Percentiles rank a stretch among this genome's conserved stretches.
phyloP scores from a whole-genome alignment of 1,139 yeast genomes.

The Hyphopichia pseudoburtonii region DNA sequence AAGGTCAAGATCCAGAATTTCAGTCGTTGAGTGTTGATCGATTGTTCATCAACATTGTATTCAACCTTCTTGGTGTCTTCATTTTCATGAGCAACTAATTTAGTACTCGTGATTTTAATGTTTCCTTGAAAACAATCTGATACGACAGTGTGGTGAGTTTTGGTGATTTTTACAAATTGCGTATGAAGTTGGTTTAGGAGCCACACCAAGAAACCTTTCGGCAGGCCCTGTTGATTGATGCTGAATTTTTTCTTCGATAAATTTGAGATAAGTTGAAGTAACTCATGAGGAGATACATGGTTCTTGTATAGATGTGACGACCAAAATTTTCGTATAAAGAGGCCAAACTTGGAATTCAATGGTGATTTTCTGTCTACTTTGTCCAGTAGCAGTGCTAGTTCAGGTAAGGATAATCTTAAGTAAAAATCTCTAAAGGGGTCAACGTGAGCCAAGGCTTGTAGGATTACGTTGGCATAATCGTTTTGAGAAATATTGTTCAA shows the following conservation, averaged over 20 bases:
- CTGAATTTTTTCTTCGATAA: constrained; percentile 44
- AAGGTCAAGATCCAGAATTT: constrained; percentile 64
- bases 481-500: constrained; percentile 50
- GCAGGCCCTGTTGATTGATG: constrained; percentile 41
- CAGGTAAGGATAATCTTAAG: constrained; percentile 25
- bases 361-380: constrained; percentile 17
- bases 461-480: constrained; percentile 56
- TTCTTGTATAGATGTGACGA: constrained; percentile 54
- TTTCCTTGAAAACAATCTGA: constrained; percentile 52
- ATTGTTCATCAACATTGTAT: constrained; percentile 18
- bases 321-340: constrained; percentile 64
- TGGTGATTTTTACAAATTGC: constrained; percentile 26
- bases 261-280: constrained; percentile 49
- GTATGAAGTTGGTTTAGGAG: constrained; percentile 48
- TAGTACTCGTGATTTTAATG: constrained; percentile 32
- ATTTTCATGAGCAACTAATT: constrained; percentile 14
- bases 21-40: constrained; percentile 13
- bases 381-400: constrained; percentile 9
- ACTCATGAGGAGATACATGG: constrained; percentile 69
- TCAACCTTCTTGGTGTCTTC: constrained; percentile 21
- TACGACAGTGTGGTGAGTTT: constrained; percentile 15
- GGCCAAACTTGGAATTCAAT: constrained; percentile 36
- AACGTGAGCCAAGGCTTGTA: constrained; percentile 60
- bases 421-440: constrained; percentile 51
- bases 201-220: constrained; percentile 61